These are phyloP conservation scores for Botrytis fragariae DNA, from an alignment of 2,329 filamentous ascomycete genomes.

Conservation along the genomic window DNA sequence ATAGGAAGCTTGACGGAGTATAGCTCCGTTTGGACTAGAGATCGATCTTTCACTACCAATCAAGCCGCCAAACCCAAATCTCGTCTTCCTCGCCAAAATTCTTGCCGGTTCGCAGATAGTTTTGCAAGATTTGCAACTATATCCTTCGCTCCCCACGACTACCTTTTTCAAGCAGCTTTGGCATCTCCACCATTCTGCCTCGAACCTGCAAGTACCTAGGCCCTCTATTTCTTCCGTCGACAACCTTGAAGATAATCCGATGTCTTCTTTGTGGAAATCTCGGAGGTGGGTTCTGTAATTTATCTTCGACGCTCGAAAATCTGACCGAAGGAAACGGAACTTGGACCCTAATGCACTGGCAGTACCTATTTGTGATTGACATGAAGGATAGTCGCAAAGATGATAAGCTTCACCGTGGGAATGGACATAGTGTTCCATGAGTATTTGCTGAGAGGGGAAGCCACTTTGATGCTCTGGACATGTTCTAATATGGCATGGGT, in stretches of 20 bases:
- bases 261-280: neutral
- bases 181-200: slow-evolving; percentile 11
- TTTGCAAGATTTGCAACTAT: neutral
- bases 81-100: neutral
- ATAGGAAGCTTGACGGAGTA: neutral
- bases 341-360: neutral
- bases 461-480: slow-evolving; percentile 12
- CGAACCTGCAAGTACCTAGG: neutral
- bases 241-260: neutral
- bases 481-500: neutral
- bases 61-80: neutral
- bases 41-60: neutral
- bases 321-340: neutral
- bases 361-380: slow-evolving; percentile 5
- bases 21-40: too few relatives aligned
- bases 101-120: neutral
- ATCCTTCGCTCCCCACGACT: neutral
- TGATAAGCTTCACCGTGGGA: neutral
- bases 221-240: neutral
- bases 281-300: neutral
- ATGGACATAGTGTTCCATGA: neutral
- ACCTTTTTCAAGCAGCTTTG: neutral
- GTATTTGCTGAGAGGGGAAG: neutral
- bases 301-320: neutral
- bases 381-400: slow-evolving; percentile 10